Base-by-base conservation (phyloP, 2,329 filamentous ascomycete species). In the Teratosphaeria epicoccoides region DNA sequence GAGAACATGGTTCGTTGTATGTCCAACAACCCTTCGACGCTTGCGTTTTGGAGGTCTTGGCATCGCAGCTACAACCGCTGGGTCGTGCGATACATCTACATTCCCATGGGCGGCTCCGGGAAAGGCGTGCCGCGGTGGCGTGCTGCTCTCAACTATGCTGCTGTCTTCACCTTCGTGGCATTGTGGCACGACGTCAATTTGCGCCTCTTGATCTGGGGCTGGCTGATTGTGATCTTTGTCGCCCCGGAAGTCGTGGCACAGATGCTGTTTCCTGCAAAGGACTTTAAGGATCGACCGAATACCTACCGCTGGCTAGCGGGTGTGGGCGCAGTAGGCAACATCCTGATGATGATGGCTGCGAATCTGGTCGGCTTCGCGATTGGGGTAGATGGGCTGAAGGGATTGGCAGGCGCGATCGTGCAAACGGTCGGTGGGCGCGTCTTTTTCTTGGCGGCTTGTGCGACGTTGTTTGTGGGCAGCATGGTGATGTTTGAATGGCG, bases 1-100 rank as follows among this genome's bases (percentile, higher is more conserved):
- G 93, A 98, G 72, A 98, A 98, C 72, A 96, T 98, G 88, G 81
- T 96, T 50, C 87, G 93, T 60, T 98, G 94, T 70, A 88, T 96
- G 71, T 90, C 84, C 64, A 83, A 98, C 73, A 97, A 97, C 69
- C 96, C 90, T 73, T 90, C 85, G 57, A 85, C 88, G 0, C 78
- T 90, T 40, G 83, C 84, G 20, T 98, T 98, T 73, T 98, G 93
- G 93, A 87, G 93, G 56, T 84, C 83, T 26, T 98, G 94, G 94
- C 93, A 98, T 71, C 84, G 90, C 49, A 88, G 83, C 57, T 97
- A 88, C 75, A 97, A 97, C 72, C 85, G 89, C 59, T 98, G 90
- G 89, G 79, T 93, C 52, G 78, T 97, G 48, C 83, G 93, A 23
- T 98, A 98, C 71, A 82, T 98, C 57, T 98, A 94, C 69, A 78